These are phyloP conservation scores for Chaetomium olivaceum DNA, from an alignment of 2,329 filamentous ascomycete genomes.

Conservation along the genomic window DNA sequence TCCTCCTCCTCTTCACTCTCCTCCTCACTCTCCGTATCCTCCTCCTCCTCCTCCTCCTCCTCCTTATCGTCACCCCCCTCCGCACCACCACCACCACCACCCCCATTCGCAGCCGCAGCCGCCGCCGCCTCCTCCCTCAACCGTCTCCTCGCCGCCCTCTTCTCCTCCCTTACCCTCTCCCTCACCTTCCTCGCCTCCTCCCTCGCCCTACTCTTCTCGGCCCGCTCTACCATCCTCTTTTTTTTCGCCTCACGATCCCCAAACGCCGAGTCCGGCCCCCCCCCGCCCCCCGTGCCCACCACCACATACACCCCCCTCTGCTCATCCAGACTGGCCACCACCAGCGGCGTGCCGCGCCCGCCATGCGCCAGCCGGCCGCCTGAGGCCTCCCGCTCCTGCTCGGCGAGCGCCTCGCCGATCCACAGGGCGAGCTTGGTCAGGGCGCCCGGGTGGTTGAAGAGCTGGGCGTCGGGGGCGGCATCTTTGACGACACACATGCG, in stretches of 20 bases:
- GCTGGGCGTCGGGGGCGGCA: constrained; percentile 82
- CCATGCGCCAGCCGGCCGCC: constrained; percentile 70
- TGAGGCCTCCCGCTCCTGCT: constrained; percentile 78
- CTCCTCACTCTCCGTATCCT: constrained; percentile 45
- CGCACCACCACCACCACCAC: no score
- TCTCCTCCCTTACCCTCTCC: constrained; percentile 47
- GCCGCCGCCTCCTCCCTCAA: constrained; percentile 50
- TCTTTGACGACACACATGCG: constrained; percentile 96
- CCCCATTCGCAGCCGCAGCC: constrained; percentile 38
- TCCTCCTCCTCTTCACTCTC: constrained; percentile 53
- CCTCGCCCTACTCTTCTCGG: constrained; percentile 62
- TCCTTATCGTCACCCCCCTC: no score
- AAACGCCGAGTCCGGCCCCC: constrained; percentile 70
- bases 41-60: constrained; percentile 49
- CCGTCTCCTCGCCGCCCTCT: constrained; percentile 54
- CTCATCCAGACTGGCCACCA: constrained; percentile 88
- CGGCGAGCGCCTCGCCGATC: constrained; percentile 88
- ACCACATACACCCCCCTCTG: constrained; percentile 85
- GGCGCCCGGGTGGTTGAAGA: constrained; percentile 91
- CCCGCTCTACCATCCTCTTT: constrained; percentile 62
- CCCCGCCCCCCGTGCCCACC: constrained; percentile 87
- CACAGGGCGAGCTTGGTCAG: constrained; percentile 91
- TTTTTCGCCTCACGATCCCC: constrained; percentile 66
- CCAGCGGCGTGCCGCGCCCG: constrained; percentile 76
- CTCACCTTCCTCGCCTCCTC: constrained; percentile 62